Conservation (phyloP, 2,329 filamentous ascomycete genomes). For the Tolypocladium album region DNA sequence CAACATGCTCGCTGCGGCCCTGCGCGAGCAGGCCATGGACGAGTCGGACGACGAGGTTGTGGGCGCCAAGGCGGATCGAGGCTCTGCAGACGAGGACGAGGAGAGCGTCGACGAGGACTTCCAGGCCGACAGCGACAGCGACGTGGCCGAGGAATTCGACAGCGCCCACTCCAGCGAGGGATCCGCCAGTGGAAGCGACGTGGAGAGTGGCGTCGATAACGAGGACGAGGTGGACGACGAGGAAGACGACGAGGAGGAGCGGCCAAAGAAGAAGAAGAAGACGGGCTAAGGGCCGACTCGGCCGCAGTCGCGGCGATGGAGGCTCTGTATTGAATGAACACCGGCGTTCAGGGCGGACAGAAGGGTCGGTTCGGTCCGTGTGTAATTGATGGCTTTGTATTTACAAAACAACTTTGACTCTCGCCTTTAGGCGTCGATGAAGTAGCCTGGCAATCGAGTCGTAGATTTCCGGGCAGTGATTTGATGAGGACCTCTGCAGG, state of each 20-base stretch:
- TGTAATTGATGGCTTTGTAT: not conserved
- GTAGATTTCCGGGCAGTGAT: not conserved
- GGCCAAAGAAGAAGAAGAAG: constrained; percentile 41
- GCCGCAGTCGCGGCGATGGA: not conserved
- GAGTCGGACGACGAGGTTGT: constrained; percentile 77
- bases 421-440: not conserved
- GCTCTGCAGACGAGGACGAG: constrained; percentile 90
- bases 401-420: not conserved
- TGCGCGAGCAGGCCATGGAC: constrained; percentile 74
- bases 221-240: constrained; percentile 33
- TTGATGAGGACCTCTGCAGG: not conserved
- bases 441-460: not conserved
- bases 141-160: constrained; percentile 94
- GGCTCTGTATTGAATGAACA: not conserved
- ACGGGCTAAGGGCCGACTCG: constrained; percentile 12
- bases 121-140: constrained; percentile 80
- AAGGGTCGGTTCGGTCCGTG: not conserved
- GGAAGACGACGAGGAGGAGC: constrained; percentile 29
- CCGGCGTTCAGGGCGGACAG: not conserved
- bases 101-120: constrained; percentile 97
- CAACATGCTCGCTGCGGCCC: constrained; percentile 65
- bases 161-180: constrained; percentile 81
- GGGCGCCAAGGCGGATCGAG: constrained; percentile 60
- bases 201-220: constrained; percentile 36
- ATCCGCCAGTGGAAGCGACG: constrained; percentile 50